phyloP scores from a whole-genome alignment of 208 protist species.

The Acanthamoeba royreba region DNA sequence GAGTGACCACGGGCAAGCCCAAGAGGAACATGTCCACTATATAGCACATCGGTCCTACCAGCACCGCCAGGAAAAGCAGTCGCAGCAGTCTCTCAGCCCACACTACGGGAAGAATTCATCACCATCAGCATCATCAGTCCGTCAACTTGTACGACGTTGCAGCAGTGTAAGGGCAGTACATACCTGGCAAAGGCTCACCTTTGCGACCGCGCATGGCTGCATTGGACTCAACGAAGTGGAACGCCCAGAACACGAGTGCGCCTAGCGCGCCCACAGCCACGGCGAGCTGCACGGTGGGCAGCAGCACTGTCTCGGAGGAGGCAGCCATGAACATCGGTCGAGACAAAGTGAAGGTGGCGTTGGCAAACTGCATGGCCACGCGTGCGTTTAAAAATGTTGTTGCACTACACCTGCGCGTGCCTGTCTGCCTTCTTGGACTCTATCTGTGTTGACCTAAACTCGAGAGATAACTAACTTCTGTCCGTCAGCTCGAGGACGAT shows the following conservation, averaged over 20 bases:
- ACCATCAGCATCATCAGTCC: neutral
- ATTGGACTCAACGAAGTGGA: conserved; percentile 13
- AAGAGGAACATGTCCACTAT: neutral
- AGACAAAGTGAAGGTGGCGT: no score
- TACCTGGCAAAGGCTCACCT: conserved; percentile 1
- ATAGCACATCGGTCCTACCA: neutral
- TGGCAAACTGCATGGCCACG: no score
- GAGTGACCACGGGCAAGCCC: neutral
- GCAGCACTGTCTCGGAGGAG: no score
- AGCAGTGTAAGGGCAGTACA: no score
- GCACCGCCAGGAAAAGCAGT: neutral
- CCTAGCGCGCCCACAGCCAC: neutral
- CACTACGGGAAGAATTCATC: neutral
- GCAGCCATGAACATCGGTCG: no score
- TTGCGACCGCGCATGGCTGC: neutral
- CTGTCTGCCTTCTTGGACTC: no score
- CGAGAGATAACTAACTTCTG: no score
- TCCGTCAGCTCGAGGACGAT: no score
- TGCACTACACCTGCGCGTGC: no score
- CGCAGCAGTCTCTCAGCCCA: neutral
- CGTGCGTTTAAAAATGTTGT: no score
- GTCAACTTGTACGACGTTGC: no score
- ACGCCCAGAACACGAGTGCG: neutral
- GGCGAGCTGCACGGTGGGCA: neutral
- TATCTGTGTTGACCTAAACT: no score